Evolutionary conservation across 108 stramenopile species (phyloP).

Genomic region (Parmales sp.): DNA sequence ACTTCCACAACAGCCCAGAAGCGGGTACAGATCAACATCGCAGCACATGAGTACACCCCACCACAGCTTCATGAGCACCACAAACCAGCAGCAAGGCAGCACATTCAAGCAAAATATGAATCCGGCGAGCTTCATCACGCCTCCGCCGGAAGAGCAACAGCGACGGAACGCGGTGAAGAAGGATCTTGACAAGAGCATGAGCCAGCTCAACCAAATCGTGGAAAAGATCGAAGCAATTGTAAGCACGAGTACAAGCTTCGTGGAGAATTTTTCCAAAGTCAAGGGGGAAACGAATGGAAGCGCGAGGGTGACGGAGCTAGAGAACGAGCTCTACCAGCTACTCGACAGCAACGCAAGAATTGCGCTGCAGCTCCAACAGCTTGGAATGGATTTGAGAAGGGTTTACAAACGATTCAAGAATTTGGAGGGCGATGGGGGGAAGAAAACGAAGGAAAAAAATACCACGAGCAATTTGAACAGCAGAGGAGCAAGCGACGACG

Average conservation of each 20-base stretch:
- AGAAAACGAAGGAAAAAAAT: background rate
- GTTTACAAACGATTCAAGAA: background rate
- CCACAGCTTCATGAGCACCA: too few species aligned
- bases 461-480: background rate
- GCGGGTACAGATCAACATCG: background rate
- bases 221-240: too few species aligned
- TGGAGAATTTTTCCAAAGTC: background rate
- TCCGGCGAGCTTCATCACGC: background rate
- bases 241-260: too few species aligned
- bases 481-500: background rate
- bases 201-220: too few species aligned
- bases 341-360: background rate
- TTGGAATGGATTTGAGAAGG: background rate
- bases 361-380: conserved; percentile 1
- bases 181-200: too few species aligned
- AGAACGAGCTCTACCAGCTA: background rate
- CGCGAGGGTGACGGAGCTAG: background rate
- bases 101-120: too few species aligned
- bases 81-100: too few species aligned
- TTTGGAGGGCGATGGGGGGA: background rate
- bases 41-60: too few species aligned
- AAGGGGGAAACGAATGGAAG: background rate
- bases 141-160: background rate
- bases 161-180: background rate
- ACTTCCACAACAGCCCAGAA: background rate